These are phyloP conservation scores for Mycosphaerella sp. DNA, from an alignment of 2,329 filamentous ascomycete genomes.

Conservation along the genomic window DNA sequence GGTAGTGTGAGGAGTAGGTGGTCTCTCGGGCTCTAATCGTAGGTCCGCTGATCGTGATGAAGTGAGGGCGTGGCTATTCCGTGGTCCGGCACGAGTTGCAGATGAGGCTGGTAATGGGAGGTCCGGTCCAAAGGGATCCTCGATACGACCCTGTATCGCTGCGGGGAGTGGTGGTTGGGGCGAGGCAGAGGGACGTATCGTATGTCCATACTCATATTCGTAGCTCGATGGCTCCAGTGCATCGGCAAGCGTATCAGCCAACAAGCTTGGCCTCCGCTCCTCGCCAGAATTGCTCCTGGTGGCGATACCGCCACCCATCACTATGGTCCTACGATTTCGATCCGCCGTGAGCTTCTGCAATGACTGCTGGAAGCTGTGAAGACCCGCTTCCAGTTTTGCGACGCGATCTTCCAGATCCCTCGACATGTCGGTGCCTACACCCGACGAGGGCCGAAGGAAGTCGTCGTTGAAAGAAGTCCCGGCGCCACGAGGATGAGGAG, in stretches of 20 bases:
- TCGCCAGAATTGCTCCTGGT: conserved; percentile 17
- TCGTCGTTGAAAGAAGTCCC: conserved; percentile 11
- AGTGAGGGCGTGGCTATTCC: conserved; percentile 6
- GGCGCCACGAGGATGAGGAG: conserved; percentile 7
- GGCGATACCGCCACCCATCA: conserved; percentile 22
- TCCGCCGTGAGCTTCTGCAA: conserved; percentile 30
- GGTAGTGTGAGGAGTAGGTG: conserved; percentile 2
- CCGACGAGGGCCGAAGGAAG: conserved; percentile 13
- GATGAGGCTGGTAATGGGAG: not conserved
- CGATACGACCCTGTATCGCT: conserved; percentile 10
- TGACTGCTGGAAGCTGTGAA: conserved; percentile 31
- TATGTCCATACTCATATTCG: conserved; percentile 21
- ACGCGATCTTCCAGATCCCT: conserved; percentile 34
- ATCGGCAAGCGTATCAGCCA: conserved; percentile 29
- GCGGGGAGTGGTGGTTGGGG: conserved; percentile 19
- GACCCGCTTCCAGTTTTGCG: conserved; percentile 31
- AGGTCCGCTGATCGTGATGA: conserved; percentile 1
- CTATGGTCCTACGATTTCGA: conserved; percentile 29
- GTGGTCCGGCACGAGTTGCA: not conserved
- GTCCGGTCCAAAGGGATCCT: conserved; percentile 16
- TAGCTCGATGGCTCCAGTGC: conserved; percentile 18
- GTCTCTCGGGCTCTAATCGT: not conserved
- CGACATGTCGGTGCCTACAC: conserved; percentile 17
- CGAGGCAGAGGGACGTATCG: conserved; percentile 23
- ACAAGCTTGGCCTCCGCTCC: conserved; percentile 31